Conservation (phyloP, 495 filamentous ascomycete genomes). For the Podospora comata region DNA sequence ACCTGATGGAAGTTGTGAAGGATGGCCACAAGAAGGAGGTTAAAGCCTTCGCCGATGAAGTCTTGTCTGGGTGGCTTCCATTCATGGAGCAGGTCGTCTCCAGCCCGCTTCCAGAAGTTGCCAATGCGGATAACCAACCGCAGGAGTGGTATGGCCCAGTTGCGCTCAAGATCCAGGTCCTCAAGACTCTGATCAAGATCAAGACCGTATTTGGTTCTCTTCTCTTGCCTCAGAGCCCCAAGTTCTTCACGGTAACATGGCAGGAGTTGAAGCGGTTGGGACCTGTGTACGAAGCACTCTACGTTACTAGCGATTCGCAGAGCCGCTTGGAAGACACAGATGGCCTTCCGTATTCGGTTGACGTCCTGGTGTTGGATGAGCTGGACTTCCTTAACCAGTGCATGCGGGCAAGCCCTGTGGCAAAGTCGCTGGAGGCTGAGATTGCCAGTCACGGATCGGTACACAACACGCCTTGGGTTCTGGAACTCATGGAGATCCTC, state of each 20-base stretch:
- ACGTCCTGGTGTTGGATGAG: slow-evolving; percentile 88
- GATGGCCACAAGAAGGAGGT: slow-evolving; percentile 83
- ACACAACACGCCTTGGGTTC: slow-evolving; percentile 66
- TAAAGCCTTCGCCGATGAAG: slow-evolving; percentile 82
- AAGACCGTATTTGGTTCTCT: slow-evolving; percentile 75
- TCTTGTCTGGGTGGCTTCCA: slow-evolving; percentile 76
- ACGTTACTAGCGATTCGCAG: slow-evolving; percentile 79
- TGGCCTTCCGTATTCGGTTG: slow-evolving; percentile 89
- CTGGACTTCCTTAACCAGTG: slow-evolving; percentile 89
- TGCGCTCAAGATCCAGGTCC: slow-evolving; percentile 81
- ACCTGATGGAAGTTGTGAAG: slow-evolving; percentile 92
- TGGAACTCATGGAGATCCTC: slow-evolving; percentile 78
- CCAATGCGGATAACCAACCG: slow-evolving; percentile 38
- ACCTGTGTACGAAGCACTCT: slow-evolving; percentile 70
- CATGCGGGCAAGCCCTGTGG: slow-evolving; percentile 77
- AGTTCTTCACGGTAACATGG: slow-evolving; percentile 83
- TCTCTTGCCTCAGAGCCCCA: slow-evolving; percentile 72
- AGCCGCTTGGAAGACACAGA: slow-evolving; percentile 86
- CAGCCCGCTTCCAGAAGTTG: slow-evolving; percentile 59
- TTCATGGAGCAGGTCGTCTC: slow-evolving; percentile 77
- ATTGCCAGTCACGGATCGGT: slow-evolving; percentile 55
- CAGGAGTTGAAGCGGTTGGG: slow-evolving; percentile 72
- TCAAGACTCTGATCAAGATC: slow-evolving; percentile 91
- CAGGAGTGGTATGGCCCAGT: slow-evolving; percentile 71
- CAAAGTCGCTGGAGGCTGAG: slow-evolving; percentile 75